Percentiles rank a stretch among this genome's conserved stretches.
These are phyloP conservation scores for Ilex asprella DNA, from an alignment of 257 asterid species.

Conservation along the genomic window DNA sequence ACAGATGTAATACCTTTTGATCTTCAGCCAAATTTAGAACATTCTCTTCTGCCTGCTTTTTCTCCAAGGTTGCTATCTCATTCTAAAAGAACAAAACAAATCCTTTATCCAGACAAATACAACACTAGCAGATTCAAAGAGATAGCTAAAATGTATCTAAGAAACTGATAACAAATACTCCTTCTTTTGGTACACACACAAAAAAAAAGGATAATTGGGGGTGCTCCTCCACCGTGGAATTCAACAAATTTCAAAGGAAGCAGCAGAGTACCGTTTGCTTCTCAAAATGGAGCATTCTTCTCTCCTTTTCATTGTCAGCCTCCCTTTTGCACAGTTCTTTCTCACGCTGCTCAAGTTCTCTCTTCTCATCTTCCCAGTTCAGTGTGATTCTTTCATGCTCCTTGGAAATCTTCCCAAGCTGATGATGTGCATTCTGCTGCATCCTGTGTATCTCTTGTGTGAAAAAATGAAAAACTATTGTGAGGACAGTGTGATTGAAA, in stretches of 20 bases:
- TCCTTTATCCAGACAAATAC: too few species aligned
- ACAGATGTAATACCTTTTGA: slow-evolving; percentile 30
- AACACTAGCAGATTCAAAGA: background rate
- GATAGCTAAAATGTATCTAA: too few species aligned
- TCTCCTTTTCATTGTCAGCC: slow-evolving; percentile 32
- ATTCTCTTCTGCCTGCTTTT: background rate
- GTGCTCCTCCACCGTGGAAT: too few species aligned
- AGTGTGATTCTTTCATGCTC: slow-evolving; percentile 23
- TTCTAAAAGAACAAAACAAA: slow-evolving; percentile 12
- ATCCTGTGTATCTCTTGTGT: slow-evolving; percentile 22
- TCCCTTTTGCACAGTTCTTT: slow-evolving; percentile 35
- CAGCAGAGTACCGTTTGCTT: slow-evolving; percentile 27
- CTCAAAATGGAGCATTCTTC: slow-evolving; percentile 19
- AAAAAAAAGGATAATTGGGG: too few species aligned
- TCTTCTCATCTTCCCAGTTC: slow-evolving; percentile 24
- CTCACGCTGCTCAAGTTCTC: slow-evolving; percentile 26
- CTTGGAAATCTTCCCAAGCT: slow-evolving; percentile 16
- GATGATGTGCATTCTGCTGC: slow-evolving; percentile 9
- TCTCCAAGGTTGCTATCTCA: slow-evolving; percentile 9
- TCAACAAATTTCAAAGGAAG: too few species aligned
- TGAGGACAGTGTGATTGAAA: too few species aligned
- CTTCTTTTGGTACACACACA: too few species aligned
- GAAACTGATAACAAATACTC: too few species aligned
- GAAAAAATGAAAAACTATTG: too few species aligned
- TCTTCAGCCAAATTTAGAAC: slow-evolving; percentile 31